Evolutionary conservation across 179 eudicot genomes (phyloP), one percentile per base, ranked within the genome.

Genomic region (Sideroxylon spinosum): DNA sequence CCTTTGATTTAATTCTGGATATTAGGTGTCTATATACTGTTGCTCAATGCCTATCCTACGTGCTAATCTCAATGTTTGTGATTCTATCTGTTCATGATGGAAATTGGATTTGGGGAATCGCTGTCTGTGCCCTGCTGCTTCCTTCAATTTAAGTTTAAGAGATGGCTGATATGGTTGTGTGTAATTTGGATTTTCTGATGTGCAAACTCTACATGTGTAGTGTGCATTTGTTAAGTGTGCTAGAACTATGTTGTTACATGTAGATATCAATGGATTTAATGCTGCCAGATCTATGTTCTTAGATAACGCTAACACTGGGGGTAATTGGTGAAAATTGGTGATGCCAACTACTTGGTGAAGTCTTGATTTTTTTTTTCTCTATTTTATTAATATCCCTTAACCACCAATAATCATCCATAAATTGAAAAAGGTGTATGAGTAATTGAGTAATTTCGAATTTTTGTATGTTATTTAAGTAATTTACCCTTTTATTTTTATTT

Each of bases 91-190:
- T 22, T 14, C 19, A 6, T 20, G 55, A 61, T 19, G 14, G 50
- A 22, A 23, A 61, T 53, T 53, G 75, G 62, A 65, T 65, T 48
- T 46, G 0, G 8, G 25, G 68, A 75, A 63, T 48, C 62, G 70
- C 53, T 53, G 10, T 44, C 13, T 60, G 11, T 9, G 25, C 0
- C 49, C 48, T n/a, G 52, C 71, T 68, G 71, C 50, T 68, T 32
- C 1, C 50, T 67, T 64, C 12, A 1, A 12, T 26, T 12, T 13
- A 3, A 37, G 19, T 29, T 64, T 25, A 3, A 0, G 13, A 16
- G 28, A 9, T 20, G 52, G 71, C 25, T 32, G n/a, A 10, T 68
- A 19, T 37, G 0, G 9, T 68, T 68, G 52, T 68, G 52, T 44
- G 69, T 14, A 6, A 37, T 1, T 26, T 4, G 44, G 44, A 37